Conservation (phyloP, 164 flowering plant genomes). For the Piper longum region DNA sequence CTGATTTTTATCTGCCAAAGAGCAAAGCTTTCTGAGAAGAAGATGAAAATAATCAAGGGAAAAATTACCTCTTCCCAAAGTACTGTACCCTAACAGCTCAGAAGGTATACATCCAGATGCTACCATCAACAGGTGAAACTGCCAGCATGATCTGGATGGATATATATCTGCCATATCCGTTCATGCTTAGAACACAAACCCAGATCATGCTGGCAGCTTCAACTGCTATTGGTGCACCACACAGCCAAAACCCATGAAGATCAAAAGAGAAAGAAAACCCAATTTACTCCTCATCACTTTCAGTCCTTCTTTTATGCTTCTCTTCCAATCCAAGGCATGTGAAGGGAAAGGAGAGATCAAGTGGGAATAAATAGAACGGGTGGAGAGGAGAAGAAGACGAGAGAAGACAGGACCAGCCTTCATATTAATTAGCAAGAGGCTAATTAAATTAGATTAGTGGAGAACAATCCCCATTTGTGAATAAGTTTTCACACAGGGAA, state of each 20-base stretch:
- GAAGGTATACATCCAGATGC: constrained; percentile 11
- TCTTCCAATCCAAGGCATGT: constrained; percentile 1
- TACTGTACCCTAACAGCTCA: neutral
- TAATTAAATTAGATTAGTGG: neutral
- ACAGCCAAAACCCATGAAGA: neutral
- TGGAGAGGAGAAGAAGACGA: neutral
- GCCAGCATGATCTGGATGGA: constrained; percentile 55
- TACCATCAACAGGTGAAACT: constrained; percentile 54
- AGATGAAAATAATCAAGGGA: neutral
- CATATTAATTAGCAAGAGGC: neutral
- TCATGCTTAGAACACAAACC: constrained; percentile 17
- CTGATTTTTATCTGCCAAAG: too few relatives aligned
- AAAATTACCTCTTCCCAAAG: neutral
- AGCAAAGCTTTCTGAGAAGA: neutral
- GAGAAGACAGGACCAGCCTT: constrained; percentile 1
- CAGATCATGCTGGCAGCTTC: constrained; percentile 97
- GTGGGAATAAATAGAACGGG: neutral
- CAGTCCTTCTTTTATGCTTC: neutral
- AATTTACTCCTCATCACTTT: neutral
- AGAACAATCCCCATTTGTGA: neutral
- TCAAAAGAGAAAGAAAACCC: neutral
- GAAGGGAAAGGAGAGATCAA: constrained; percentile 5
- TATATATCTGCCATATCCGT: neutral
- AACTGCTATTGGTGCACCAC: constrained; percentile 38
- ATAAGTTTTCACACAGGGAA: neutral